Evolutionary conservation across 148 eudicot species (phyloP).

Genomic region (Camellia lanceoleosa): DNA sequence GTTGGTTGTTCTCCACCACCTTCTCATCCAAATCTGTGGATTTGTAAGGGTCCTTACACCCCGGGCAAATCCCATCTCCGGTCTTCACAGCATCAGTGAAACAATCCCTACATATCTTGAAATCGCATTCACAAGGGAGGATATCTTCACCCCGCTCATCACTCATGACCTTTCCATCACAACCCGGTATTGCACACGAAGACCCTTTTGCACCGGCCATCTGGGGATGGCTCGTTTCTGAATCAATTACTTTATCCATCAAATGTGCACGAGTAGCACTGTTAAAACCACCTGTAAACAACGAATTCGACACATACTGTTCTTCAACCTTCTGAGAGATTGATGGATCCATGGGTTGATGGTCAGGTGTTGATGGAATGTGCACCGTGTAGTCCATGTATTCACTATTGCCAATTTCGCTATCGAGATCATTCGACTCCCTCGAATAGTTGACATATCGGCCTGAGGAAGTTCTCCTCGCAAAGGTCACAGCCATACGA

Average conservation of each 20-base stretch:
- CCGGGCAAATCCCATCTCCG: slow-evolving; percentile 83
- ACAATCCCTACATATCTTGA: slow-evolving; percentile 93
- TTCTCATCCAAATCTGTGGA: slow-evolving; percentile 66
- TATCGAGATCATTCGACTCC: slow-evolving; percentile 65
- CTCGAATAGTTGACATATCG: slow-evolving; percentile 77
- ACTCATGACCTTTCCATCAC: slow-evolving; percentile 95
- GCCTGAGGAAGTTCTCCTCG: slow-evolving; percentile 80
- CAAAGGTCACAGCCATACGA: slow-evolving; percentile 58
- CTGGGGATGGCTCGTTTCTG: slow-evolving; percentile 85
- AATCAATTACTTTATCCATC: slow-evolving; percentile 93
- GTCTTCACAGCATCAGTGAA: slow-evolving; percentile 75
- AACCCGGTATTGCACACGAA: slow-evolving; percentile 67
- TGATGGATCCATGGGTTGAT: slow-evolving; percentile 82
- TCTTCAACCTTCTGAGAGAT: slow-evolving; percentile 91
- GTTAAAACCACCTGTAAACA: slow-evolving; percentile 88
- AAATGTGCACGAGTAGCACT: slow-evolving; percentile 86
- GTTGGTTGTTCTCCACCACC: slow-evolving; percentile 36
- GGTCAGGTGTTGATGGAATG: slow-evolving; percentile 89
- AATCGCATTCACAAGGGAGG: slow-evolving; percentile 96
- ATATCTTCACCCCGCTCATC: slow-evolving; percentile 82
- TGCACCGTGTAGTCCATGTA: slow-evolving; percentile 78
- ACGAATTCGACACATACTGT: slow-evolving; percentile 86
- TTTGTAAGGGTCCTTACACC: slow-evolving; percentile 85
- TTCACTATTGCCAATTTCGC: slow-evolving; percentile 60
- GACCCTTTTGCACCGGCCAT: slow-evolving; percentile 98